phyloP scores from a whole-genome alignment of 495 filamentous ascomycete genomes.

The Podospora anserina region DNA sequence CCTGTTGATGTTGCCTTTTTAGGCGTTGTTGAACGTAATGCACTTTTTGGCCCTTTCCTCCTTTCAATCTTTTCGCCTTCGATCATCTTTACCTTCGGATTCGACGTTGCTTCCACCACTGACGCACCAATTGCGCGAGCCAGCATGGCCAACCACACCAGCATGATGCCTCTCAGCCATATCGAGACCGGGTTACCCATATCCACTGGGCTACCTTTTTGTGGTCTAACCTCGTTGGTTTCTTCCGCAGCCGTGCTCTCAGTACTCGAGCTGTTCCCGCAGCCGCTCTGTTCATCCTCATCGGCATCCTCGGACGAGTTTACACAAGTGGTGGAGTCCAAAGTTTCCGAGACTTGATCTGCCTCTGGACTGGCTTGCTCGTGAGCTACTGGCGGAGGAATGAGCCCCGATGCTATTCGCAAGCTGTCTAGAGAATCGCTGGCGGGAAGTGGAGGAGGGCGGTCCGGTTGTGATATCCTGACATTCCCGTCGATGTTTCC shows the following conservation, averaged over 20 bases:
- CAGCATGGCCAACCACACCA: conserved; percentile 12
- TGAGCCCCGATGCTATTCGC: neutral
- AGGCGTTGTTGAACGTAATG: no score
- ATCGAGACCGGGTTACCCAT: neutral
- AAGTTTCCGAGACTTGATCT: neutral
- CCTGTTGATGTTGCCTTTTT: no score
- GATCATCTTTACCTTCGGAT: neutral
- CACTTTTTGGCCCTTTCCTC: neutral
- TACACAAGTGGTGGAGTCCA: conserved; percentile 1
- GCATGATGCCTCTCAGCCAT: conserved; percentile 8
- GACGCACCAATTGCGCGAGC: conserved; percentile 1
- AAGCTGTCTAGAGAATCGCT: neutral
- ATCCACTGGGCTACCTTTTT: neutral
- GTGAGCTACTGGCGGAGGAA: neutral
- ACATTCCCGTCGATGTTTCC: neutral
- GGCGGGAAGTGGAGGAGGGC: neutral
- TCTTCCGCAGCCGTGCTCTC: neutral
- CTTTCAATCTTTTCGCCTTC: neutral
- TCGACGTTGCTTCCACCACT: neutral
- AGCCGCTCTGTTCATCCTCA: neutral
- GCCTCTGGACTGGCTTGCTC: neutral
- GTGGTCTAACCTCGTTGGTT: neutral
- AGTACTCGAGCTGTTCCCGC: neutral
- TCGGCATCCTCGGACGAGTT: conserved; percentile 2
- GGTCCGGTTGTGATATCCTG: neutral